Base-by-base conservation (phyloP, 2,329 filamentous ascomycete genomes). In the Pseudogymnoascus sp. region DNA sequence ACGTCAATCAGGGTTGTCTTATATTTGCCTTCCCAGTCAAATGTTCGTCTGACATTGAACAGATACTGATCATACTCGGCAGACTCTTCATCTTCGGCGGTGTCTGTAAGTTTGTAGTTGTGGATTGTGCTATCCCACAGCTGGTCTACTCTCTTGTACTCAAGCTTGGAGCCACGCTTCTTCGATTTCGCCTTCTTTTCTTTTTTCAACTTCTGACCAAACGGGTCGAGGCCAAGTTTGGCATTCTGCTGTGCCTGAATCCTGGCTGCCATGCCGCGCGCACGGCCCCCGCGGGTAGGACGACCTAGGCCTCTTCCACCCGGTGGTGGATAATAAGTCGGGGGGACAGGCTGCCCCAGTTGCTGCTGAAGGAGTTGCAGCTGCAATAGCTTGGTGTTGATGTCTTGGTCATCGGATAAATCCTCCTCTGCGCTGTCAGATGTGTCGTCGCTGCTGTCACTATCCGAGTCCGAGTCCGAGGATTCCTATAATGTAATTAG, bases 1-100 rank as follows among this genome's bases (percentile, higher is more conserved):
- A 96, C 89, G 67, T 96, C 91, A 58, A 96, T 85, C 12, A 87
- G 76, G 0, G 91, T 92, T 70, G 73, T 71, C 68, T 84, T 80
- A 69, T 90, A 92, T 69, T 91, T 91, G 65, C 91, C 90, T 68
- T 94, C 89, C 84, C 84, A 91, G 72, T 92, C 88, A 72, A 96
- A 95, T 12, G 84, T 88, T 61, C 92, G 83, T 13, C 90, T 85
- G 13, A 96, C 89, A 25, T 91, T 90, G 73, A 96, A 96, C 31
- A 91, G 81, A 72, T 88, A 94, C 64, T 89, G 85, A 64, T 92
- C 86, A 73, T 91, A 92, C 67, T 89, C 83, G 61, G 84, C 81
- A 27, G 76, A 76, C 63, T 84, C 83, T n/a, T 82, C 79, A 59
- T 86, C 83, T 62, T 86, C 80, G 3, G 83, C 79, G 10, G 84